These are phyloP conservation scores for Nakaseomyces delphensis DNA, from an alignment of 1,139 yeast species.

Conservation along the genomic window DNA sequence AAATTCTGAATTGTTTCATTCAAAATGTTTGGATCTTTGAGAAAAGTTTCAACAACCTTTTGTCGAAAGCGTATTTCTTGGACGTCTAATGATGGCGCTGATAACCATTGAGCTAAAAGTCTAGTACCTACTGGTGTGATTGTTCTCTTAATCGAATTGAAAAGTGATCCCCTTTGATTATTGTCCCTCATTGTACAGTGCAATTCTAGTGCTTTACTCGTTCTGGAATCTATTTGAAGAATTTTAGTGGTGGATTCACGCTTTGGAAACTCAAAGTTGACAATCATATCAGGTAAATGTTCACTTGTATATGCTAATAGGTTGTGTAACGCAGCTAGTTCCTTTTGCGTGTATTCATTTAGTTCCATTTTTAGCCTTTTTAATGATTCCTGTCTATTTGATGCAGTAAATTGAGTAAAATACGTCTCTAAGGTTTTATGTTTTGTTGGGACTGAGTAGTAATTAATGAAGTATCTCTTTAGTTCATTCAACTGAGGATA, in stretches of 20 bases:
- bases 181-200: constrained; percentile 49
- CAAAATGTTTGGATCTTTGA: constrained; percentile 35
- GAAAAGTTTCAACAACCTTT: constrained; percentile 47
- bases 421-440: constrained; percentile 32
- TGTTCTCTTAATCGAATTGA: constrained; percentile 61
- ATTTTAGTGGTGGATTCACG: constrained; percentile 41
- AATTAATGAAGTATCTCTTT: constrained; percentile 51
- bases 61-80: constrained; percentile 54
- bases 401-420: constrained; percentile 28
- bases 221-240: constrained; percentile 75
- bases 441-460: constrained; percentile 36
- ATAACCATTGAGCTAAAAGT: constrained; percentile 67
- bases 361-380: constrained; percentile 23
- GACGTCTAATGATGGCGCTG: constrained; percentile 64
- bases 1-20: constrained; percentile 31
- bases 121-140: constrained; percentile 78
- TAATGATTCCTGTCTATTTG: constrained; percentile 18
- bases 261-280: constrained; percentile 46
- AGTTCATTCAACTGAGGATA: constrained; percentile 53
- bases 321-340: constrained; percentile 46
- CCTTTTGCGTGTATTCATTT: constrained; percentile 35
- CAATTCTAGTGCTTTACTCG: constrained; percentile 75
- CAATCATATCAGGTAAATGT: constrained; percentile 44
- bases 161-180: constrained; percentile 57
- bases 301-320: constrained; percentile 49